These are phyloP conservation scores for Zarea fungicola DNA, from an alignment of 2,329 filamentous ascomycete genomes.

Conservation along the genomic window DNA sequence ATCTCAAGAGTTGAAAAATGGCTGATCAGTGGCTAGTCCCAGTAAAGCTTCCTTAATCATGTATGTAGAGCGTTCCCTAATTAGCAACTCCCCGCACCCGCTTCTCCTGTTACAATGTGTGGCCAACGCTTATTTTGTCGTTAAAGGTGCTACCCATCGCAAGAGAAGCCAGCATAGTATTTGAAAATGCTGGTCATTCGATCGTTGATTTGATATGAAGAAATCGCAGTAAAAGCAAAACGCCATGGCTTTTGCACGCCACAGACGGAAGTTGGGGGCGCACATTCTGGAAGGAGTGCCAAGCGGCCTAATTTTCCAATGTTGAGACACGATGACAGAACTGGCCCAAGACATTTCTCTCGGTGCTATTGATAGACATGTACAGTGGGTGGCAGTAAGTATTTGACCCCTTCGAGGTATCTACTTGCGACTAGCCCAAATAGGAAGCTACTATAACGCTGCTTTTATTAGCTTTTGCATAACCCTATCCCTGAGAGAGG, in stretches of 20 bases:
- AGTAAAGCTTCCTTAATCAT: not conserved
- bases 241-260: constrained; percentile 4
- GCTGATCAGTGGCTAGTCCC: not conserved
- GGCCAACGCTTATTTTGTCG: not conserved
- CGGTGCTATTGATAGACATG: constrained; percentile 13
- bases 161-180: too few relatives aligned
- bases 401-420: too few relatives aligned
- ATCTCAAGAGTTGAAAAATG: too few relatives aligned
- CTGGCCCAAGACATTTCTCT: not conserved
- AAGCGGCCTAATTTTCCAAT: not conserved
- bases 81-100: constrained; percentile 5
- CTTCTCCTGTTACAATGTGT: not conserved
- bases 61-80: constrained; percentile 2
- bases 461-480: too few relatives aligned
- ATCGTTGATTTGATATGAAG: too few relatives aligned
- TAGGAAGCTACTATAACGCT: too few relatives aligned
- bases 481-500: too few relatives aligned
- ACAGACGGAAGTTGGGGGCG: not conserved
- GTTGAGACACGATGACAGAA: constrained; percentile 6
- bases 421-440: too few relatives aligned
- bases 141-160: not conserved
- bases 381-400: too few relatives aligned
- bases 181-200: not conserved
- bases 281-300: not conserved
- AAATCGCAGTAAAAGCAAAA: too few relatives aligned